These are phyloP conservation scores for Zizania latifolia DNA, from an alignment of 176 grass and related monocot genomes.

Conservation along the genomic window DNA sequence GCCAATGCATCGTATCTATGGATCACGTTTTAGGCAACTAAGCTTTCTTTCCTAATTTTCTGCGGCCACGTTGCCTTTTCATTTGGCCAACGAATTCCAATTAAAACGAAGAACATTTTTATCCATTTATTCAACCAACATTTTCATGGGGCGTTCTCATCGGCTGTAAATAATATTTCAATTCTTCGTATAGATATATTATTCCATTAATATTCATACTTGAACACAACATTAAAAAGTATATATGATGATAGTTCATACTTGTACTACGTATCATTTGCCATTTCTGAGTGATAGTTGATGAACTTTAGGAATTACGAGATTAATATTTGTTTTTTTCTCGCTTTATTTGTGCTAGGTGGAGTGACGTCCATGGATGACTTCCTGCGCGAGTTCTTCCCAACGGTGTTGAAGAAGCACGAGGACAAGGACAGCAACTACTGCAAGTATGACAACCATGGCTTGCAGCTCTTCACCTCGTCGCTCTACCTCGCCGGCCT, in stretches of 20 bases:
- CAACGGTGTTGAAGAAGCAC: conserved; percentile 59
- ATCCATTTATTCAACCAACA: background rate
- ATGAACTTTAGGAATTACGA: background rate
- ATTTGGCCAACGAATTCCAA: background rate
- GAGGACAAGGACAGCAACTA: conserved; percentile 87
- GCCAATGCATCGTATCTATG: conserved; percentile 23
- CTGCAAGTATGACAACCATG: conserved; percentile 95
- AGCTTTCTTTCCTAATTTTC: background rate
- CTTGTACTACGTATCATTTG: too few relatives aligned
- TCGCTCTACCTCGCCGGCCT: conserved; percentile 91
- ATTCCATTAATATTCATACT: background rate
- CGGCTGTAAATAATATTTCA: too few relatives aligned
- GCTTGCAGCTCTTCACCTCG: conserved; percentile 78
- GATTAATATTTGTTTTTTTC: background rate
- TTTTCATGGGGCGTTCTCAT: background rate
- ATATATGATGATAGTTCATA: too few relatives aligned
- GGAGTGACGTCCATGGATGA: conserved; percentile 79
- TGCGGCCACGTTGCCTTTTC: background rate
- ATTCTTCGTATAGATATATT: too few relatives aligned
- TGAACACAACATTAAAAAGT: too few relatives aligned
- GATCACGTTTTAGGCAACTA: background rate
- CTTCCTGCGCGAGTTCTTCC: conserved; percentile 74
- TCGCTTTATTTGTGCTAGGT: conserved; percentile 22
- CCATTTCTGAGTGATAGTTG: background rate
- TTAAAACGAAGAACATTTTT: background rate